These are phyloP conservation scores for Hypoxylon cercidicola DNA, from an alignment of 495 filamentous ascomycete species.

Conservation along the genomic window DNA sequence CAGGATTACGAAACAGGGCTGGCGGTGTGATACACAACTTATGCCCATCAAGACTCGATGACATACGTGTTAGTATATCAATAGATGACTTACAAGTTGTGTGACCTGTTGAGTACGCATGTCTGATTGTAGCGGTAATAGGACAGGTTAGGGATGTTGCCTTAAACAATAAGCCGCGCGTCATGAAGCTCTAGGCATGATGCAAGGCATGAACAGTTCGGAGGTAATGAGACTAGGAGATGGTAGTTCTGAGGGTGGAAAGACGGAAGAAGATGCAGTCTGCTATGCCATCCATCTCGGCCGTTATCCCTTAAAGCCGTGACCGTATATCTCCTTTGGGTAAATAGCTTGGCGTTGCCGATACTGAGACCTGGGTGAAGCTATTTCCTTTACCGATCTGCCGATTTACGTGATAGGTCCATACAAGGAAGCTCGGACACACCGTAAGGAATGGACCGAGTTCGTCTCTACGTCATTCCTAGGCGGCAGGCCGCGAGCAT, in stretches of 20 bases:
- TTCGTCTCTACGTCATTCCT: neutral
- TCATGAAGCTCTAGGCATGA: slow-evolving; percentile 32
- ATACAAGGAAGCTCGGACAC: slow-evolving; percentile 6
- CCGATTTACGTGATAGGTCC: neutral
- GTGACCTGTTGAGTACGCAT: slow-evolving; percentile 1
- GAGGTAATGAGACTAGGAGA: slow-evolving; percentile 7
- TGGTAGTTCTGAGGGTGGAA: neutral
- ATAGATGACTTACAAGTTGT: slow-evolving; percentile 9
- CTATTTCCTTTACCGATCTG: neutral
- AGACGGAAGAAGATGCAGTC: neutral
- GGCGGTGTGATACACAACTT: too few species aligned
- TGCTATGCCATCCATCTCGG: neutral
- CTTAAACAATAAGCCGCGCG: slow-evolving; percentile 31
- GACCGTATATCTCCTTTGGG: slow-evolving; percentile 2
- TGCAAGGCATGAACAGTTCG: slow-evolving; percentile 27
- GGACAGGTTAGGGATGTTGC: slow-evolving; percentile 15
- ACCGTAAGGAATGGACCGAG: slow-evolving; percentile 4
- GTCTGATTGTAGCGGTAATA: slow-evolving; percentile 5
- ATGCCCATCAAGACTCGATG: too few species aligned
- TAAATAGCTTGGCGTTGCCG: neutral
- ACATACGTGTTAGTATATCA: neutral
- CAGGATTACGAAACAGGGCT: too few species aligned
- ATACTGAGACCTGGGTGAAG: slow-evolving; percentile 1
- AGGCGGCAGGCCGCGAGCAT: neutral
- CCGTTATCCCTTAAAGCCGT: slow-evolving; percentile 4